Base-by-base conservation (phyloP, 208 protist genomes). In the Leishmania gerbilli region DNA sequence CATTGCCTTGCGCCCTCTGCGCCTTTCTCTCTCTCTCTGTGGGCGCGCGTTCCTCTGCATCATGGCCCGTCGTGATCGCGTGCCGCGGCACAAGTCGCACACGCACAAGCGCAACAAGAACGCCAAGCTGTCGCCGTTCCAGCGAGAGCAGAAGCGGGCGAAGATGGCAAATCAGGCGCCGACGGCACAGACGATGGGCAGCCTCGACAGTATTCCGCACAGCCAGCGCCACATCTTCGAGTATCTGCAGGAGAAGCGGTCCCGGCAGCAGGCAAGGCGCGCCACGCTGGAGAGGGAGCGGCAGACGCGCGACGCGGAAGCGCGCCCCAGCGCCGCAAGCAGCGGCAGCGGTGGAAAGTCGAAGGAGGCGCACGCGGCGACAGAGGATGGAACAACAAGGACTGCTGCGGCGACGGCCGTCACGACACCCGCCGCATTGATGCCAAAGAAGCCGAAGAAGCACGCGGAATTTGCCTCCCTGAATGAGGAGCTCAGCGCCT, bases 71-170 rank as follows among this genome's bases (percentile, higher is more conserved):
- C 87, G 94, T 67, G 88, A 94, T 62, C 92, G 94, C 45, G 92
- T 96, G 34, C 90, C 92, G 69, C 88, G 89, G 24, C 90, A 88
- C 79, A 97, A 97, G 87, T 92, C 89, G 79, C 89, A 92, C 80
- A 80, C 79, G 15, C 80, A 81, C 45, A 90, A 92, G 74, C 84
- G 90, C 31, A 97, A 97, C 85, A 91, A 94, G 74, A 97, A 97
- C 65, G 91, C 94, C 9, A 97, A 97, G 81, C 85, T 97, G 2
- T 97, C 94, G 0, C 94, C 94, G 8, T 97, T 95, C 67, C 94
- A 97, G 82, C 90, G 91, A 0, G 92, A 97, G 78, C 87, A 91
- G 77, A 92, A 91, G 87, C 90, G 91, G 4, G 68, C 67, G 0
- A 89, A 91, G 78, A 67, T 96, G 55, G 92, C 92, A 9, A 97